Evolutionary conservation across 208 protist species (phyloP), one percentile per base, ranked within the genome.

Genomic region (Wallacemonas sp.): DNA sequence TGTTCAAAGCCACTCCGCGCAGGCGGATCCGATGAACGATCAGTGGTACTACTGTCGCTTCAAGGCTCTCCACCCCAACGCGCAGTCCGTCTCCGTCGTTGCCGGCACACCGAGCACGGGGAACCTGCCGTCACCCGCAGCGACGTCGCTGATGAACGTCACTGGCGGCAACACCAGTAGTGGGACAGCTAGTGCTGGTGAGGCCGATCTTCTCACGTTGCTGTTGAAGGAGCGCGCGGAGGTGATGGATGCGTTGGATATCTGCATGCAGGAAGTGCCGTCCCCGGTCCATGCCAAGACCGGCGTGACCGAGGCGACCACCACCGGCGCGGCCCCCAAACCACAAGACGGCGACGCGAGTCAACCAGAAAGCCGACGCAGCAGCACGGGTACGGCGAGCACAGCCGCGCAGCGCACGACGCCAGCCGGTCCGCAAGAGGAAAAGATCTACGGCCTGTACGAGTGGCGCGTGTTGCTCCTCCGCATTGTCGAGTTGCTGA

Each of bases 261-360:
- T 96, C 55, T 96, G 90, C 61, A 41, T 93, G 24, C 78, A 90
- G 65, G 83, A 83, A 44, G 68, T 92, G 16, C 90, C 85, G 11
- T 6, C 26, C 30, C 38, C 21, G 19, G 33, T 21, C 26, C 47
- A 12, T 23, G 41, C 44, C 21, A 36, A 65, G 38, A 16, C 17
- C 14, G 41, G 5, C 9, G 17, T 32, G 43, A 12, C 44, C 12
- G 38, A 60, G 23, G 14, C 27, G 76, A 21, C 52, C 38, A 24
- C 57, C 44, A 62, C n/a, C 43, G 0, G 9, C n/a, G 24, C 62
- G 23, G 24, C 43, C 52, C n/a, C 44, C 6, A 41, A 14, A 17
- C 14, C 14, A 14, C 36, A 41, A 14, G 36, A 41, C 36, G 6
- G 36, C 14, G 36, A n/a, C n/a, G 32, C 21, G 30, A 36, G 47